Base-by-base conservation (phyloP, 1,284 basidiomycete species). In the Ganoderma resinaceum region DNA sequence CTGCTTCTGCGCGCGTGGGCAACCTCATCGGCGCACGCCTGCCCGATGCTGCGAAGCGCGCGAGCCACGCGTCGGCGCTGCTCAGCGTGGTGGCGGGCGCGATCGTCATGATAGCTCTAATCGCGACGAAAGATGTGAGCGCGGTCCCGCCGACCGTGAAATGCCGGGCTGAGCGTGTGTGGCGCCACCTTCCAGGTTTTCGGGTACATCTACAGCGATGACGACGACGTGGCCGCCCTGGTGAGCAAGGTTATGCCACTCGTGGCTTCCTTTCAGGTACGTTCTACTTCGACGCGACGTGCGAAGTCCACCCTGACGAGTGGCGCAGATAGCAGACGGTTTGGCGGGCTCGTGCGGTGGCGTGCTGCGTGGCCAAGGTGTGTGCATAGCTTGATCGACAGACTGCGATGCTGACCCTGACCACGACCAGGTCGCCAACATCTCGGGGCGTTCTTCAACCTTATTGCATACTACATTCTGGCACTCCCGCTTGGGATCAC, bases 191-290 rank as follows among this genome's bases (percentile, higher is more conserved):
- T 58, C 52, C 62, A 90, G 86, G 79, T 85, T 0, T 92, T 87
- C 71, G 92, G 91, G 0, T 89, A 88, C 72, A 76, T 94, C 12
- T 93, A 91, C 79, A 92, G 89, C 72, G 85, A 91, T 63, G 91
- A 94, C 69, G 75, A 79, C 18, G 82, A 84, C 3, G 91, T 93
- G 12, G 88, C 88, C 5, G 71, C 68, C 7, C 83, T 93, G 26
- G 92, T 94, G 37, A 87, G 87, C 65, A 80, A 85, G 63, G 90
- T 94, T 16, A 91, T 94, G 86, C 93, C 93, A 0, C 84, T 93
- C 20, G 91, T 94, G 0, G 92, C 93, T 2, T 91, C 91, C 0
- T 94, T 94, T 78, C 92, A 94, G 79, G 89, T 90, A 67, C 61
- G 78, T 72, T 38, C 18, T 14, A 12, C 40, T 31, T 61, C 35